Percentiles rank a stretch among this genome's conserved stretches.
phyloP scores from a whole-genome alignment of 176 grass and related monocot species.

The Raddia guianensis region DNA sequence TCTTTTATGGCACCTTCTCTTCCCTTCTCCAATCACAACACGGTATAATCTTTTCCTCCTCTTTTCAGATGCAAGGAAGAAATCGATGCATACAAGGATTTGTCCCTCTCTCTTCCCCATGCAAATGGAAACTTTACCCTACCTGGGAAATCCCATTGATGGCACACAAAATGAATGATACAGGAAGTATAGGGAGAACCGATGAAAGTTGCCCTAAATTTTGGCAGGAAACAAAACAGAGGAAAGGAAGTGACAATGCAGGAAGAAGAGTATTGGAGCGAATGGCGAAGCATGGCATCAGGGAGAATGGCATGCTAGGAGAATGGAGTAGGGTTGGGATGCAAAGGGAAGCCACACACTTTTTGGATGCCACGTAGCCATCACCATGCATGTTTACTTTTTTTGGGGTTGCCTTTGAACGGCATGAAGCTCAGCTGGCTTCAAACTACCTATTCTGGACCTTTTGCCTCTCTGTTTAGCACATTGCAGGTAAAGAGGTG shows the following conservation, averaged over 20 bases:
- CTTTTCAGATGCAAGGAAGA: neutral
- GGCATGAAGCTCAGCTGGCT: neutral
- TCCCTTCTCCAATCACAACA: slow-evolving; percentile 8
- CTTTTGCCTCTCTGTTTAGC: slow-evolving; percentile 18
- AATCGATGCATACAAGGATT: slow-evolving; percentile 28
- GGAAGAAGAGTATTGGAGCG: slow-evolving; percentile 5
- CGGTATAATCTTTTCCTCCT: neutral
- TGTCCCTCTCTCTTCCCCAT: slow-evolving; percentile 24
- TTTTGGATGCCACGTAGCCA: slow-evolving; percentile 38
- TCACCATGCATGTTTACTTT: slow-evolving; percentile 41
- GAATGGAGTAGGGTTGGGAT: slow-evolving; percentile 20
- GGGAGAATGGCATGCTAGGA: slow-evolving; percentile 31
- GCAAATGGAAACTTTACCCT: slow-evolving; percentile 41
- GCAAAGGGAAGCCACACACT: slow-evolving; percentile 52
- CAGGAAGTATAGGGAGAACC: neutral
- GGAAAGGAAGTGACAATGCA: neutral
- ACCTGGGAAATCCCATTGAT: slow-evolving; percentile 31
- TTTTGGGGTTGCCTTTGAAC: slow-evolving; percentile 27
- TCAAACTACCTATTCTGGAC: slow-evolving; percentile 17
- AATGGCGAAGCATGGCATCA: slow-evolving; percentile 35
- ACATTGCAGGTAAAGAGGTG: neutral
- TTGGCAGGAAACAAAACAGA: neutral
- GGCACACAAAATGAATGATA: neutral
- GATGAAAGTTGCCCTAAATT: neutral
- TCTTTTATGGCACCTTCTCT: neutral